Evolutionary conservation across 345 rosid genomes (phyloP).

Genomic region (Rhodomyrtus tomentosa): DNA sequence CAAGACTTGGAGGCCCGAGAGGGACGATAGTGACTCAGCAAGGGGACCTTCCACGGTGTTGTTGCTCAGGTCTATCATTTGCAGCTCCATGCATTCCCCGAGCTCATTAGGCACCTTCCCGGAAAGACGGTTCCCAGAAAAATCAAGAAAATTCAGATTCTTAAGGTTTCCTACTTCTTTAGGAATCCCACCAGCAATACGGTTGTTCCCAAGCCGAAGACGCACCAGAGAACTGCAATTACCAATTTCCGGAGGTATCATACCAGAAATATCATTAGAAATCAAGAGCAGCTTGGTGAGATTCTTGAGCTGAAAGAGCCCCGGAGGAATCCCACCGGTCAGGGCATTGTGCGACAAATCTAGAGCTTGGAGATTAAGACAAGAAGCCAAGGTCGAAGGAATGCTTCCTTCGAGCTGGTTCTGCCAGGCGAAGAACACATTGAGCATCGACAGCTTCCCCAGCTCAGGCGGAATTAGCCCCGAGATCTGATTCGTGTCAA

Average conservation of each 20-base stretch:
- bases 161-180: slow-evolving; percentile 52
- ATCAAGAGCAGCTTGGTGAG: slow-evolving; percentile 71
- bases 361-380: slow-evolving; percentile 53
- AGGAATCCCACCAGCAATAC: slow-evolving; percentile 58
- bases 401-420: slow-evolving; percentile 94
- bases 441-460: slow-evolving; percentile 49
- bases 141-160: slow-evolving; percentile 62
- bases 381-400: slow-evolving; percentile 54
- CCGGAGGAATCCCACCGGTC: slow-evolving; percentile 68
- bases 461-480: slow-evolving; percentile 79
- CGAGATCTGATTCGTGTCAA: slow-evolving; percentile 71
- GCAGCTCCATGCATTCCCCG: slow-evolving; percentile 56
- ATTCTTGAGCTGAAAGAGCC: slow-evolving; percentile 61
- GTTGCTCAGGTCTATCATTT: slow-evolving; percentile 77
- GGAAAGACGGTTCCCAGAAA: slow-evolving; percentile 57
- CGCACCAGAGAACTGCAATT: slow-evolving; percentile 63
- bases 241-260: slow-evolving; percentile 60
- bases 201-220: slow-evolving; percentile 66
- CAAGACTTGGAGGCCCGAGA: slow-evolving; percentile 65
- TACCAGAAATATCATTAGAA: slow-evolving; percentile 64
- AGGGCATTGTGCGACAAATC: slow-evolving; percentile 79
- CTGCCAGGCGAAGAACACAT: slow-evolving; percentile 77
- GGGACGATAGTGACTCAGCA: slow-evolving; percentile 44
- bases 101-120: slow-evolving; percentile 67
- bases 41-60: slow-evolving; percentile 60